Evolutionary conservation across 305 asterid species (phyloP).

Genomic region (Solanum hybrid): DNA sequence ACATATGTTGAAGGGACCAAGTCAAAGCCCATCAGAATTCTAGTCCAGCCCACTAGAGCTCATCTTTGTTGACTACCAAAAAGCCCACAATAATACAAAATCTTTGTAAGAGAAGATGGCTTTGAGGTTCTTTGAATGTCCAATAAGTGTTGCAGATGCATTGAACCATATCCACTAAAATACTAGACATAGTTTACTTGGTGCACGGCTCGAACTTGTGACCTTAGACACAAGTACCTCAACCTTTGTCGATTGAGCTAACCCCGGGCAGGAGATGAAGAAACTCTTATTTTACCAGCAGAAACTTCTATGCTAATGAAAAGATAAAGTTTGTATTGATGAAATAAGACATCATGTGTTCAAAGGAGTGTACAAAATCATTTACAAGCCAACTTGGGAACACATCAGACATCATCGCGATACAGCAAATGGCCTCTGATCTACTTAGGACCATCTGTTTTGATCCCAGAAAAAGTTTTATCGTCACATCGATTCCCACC

Average conservation of each 20-base stretch:
- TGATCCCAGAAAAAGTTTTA: slow-evolving; percentile 57
- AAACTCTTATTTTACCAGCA: not conserved
- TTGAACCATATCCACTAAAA: not conserved
- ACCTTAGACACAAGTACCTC: not conserved
- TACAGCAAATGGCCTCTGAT: slow-evolving; percentile 31
- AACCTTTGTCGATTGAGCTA: not conserved
- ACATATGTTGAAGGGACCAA: not conserved
- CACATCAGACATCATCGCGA: slow-evolving; percentile 27
- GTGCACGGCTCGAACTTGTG: not conserved
- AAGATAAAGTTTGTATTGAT: not conserved
- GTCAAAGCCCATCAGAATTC: not conserved
- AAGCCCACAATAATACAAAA: not conserved
- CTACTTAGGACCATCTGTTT: slow-evolving; percentile 40
- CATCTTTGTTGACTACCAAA: not conserved
- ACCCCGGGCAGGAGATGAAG: not conserved
- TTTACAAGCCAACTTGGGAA: not conserved
- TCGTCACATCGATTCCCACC: slow-evolving; percentile 54
- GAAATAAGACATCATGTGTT: not conserved
- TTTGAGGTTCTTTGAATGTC: not conserved
- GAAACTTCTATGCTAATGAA: not conserved
- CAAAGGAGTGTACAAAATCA: not conserved
- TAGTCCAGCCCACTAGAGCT: not conserved
- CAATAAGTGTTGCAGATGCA: not conserved
- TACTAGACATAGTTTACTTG: not conserved
- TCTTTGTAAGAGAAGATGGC: not conserved